Percentiles rank a stretch among this genome's conserved stretches.
phyloP scores from a whole-genome alignment of 2,329 filamentous ascomycete species.

The Epicoccum sorghinum region DNA sequence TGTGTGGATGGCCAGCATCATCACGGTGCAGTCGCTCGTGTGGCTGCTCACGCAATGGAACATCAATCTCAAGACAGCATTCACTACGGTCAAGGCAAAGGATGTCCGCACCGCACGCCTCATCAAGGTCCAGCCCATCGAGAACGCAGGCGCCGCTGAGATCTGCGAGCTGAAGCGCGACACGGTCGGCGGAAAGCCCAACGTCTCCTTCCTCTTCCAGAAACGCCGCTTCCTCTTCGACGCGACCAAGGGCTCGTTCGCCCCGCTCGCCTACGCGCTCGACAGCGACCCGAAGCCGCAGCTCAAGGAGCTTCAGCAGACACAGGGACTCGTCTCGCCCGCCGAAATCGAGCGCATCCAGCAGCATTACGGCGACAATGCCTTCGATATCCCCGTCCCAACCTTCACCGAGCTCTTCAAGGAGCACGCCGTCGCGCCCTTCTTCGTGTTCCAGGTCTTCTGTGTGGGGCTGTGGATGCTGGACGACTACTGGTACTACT shows the following conservation, averaged over 20 bases:
- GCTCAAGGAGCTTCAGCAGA: conserved; percentile 79
- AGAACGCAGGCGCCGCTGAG: conserved; percentile 87
- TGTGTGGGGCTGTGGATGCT: conserved; percentile 98
- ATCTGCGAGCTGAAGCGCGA: conserved; percentile 84
- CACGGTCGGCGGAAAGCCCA: conserved; percentile 75
- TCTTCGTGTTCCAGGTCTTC: conserved; percentile 99
- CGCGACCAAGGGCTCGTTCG: conserved; percentile 73
- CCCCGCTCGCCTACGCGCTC: conserved; percentile 80
- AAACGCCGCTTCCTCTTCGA: conserved; percentile 95
- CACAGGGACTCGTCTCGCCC: conserved; percentile 73
- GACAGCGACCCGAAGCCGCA: conserved; percentile 83
- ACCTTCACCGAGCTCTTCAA: conserved; percentile 96
- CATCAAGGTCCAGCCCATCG: conserved; percentile 90
- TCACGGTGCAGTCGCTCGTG: conserved; percentile 83
- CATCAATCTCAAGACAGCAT: conserved; percentile 80
- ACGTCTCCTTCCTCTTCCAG: conserved; percentile 91
- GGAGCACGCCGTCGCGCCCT: conserved; percentile 96
- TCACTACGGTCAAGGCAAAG: conserved; percentile 76
- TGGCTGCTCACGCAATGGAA: conserved; percentile 99
- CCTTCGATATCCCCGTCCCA: conserved; percentile 96
- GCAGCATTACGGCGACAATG: conserved; percentile 94
- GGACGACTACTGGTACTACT: conserved; percentile 99
- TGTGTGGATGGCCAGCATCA: conserved; percentile 86
- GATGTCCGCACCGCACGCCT: conserved; percentile 76
- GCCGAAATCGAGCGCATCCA: conserved; percentile 80